Evolutionary conservation across 805 yeast species (phyloP), one percentile per base, ranked within the genome.

Genomic region (Pachysolen tannophilus): DNA sequence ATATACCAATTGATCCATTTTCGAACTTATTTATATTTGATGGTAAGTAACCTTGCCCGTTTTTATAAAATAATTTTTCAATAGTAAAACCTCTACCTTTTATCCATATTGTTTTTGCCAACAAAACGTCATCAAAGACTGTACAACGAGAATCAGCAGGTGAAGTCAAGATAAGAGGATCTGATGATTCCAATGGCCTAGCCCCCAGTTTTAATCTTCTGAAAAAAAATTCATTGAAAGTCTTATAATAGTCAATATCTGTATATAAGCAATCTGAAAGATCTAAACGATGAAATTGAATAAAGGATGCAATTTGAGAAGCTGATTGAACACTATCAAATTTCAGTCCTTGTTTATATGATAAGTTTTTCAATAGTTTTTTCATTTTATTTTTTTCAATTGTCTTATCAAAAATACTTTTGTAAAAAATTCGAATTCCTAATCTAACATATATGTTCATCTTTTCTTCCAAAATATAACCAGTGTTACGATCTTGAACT

Each of bases 111-210:
- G 70, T 63, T 7, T 81, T 80, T 0, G 97, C 94, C 11, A 54
- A 51, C 6, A 61, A 50, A 0, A 85, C 68, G 1, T 72, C 61
- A 6, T 66, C 56, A 50, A 84, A 90, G 0, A 78, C 78, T 1
- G 85, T 75, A 42, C 87, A 73, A 26, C 98, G 68, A 43, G 92
- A 82, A 54, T 90, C 98, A 1, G 97, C 96, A 3, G 94, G 82
- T 1, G 92, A 82, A 2, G 73, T 72, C 5, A 75, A 73, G 9
- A 83, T 65, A 8, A 60, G 53, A 1, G 66, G 56, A 32, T 70
- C 61, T 4, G 57, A 58, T 1, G 75, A 78, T 49, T 86, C 96
- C 20, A 79, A 59, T 0, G 75, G 74, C 44, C 97, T 68, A 5
- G 87, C 74, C 1, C 70, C 79, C 0, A 82, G 80, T 46, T 73